A percentile compares a stretch with the other conserved stretches of the same genome.
These are phyloP conservation scores for Kodamaea sp. DNA, from an alignment of 1,139 yeast species.

Conservation along the genomic window DNA sequence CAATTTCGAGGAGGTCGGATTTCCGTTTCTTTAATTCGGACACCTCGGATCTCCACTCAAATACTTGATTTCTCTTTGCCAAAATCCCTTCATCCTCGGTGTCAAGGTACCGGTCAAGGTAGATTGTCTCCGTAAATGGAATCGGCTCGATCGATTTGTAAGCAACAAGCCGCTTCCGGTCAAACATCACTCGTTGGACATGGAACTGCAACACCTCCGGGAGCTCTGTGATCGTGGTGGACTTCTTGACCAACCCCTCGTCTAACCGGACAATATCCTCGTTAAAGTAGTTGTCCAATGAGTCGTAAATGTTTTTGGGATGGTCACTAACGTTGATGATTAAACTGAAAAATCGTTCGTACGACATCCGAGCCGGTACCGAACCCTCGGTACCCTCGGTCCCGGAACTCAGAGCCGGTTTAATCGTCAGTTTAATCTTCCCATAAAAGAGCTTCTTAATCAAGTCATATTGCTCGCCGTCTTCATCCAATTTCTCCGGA, in stretches of 20 bases:
- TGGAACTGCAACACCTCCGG: slow-evolving; percentile 89
- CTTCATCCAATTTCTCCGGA: slow-evolving; percentile 62
- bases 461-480: slow-evolving; percentile 79
- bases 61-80: slow-evolving; percentile 54
- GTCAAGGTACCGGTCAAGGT: slow-evolving; percentile 84
- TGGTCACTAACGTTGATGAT: slow-evolving; percentile 84
- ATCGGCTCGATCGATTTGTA: slow-evolving; percentile 81
- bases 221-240: slow-evolving; percentile 62
- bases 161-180: slow-evolving; percentile 66
- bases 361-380: slow-evolving; percentile 54
- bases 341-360: slow-evolving; percentile 75
- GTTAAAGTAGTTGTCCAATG: slow-evolving; percentile 79
- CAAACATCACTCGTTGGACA: slow-evolving; percentile 90
- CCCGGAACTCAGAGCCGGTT: slow-evolving; percentile 21
- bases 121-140: slow-evolving; percentile 72
- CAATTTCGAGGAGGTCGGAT: slow-evolving; percentile 37
- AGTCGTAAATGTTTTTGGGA: slow-evolving; percentile 85
- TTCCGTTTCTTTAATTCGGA: slow-evolving; percentile 41
- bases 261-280: slow-evolving; percentile 71
- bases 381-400: slow-evolving; percentile 8
- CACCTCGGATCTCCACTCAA: slow-evolving; percentile 60
- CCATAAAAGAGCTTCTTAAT: slow-evolving; percentile 82
- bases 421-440: slow-evolving; percentile 43
- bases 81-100: slow-evolving; percentile 58
- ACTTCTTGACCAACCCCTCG: slow-evolving; percentile 69